Evolutionary conservation across 2,329 filamentous ascomycete species (phyloP), one percentile per base, ranked within the genome.

Genomic region (Claviceps africana): DNA sequence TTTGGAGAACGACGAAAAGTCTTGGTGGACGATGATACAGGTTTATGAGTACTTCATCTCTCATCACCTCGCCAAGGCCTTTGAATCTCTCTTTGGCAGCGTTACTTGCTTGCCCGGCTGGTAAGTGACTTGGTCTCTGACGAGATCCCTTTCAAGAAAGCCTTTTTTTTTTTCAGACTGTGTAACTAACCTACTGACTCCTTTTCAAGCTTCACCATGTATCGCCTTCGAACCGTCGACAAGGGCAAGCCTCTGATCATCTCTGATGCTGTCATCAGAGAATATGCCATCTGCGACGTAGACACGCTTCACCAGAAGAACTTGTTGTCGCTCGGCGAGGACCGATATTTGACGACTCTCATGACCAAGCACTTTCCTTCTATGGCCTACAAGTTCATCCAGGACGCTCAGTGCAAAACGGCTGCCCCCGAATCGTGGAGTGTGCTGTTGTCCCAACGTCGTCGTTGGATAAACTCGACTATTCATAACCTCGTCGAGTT

Each of bases 21-120:
- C 84, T 62, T 97, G 90, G 89, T 95, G 88, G 88, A 98, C 93
- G 13, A 98, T 98, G 93, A 98, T 98, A 63, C 93, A 98, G 68
- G 93, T 98, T 58, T 98, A 98, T 72, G 93, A 98, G 68, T 98
- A 98, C 75, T 98, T 90, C 68, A 98, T 98, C 64, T 97, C 93
- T 31, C 93, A 98, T 76, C 86, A 98, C 70, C 73, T 98, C 66
- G 77, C 93, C 51, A 98, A 98, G 73, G 88, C 93, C 56, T 98
- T 98, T 65, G 93, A 98, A 67, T 96, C 89, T 55, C 80, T 98
- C 55, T 98, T 98, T 64, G 93, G 90, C 64, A 95, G 88, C 67
- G 93, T 98, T 55, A 98, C 93, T 54, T 98, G 93, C 84, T 83
- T 98, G 73, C 93, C 93, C 58, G 93, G 93, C 79, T 98, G 93